Evolutionary conservation across 257 asterid genomes (phyloP), one percentile per base, ranked within the genome.

Genomic region (Solanum chiquidenum): DNA sequence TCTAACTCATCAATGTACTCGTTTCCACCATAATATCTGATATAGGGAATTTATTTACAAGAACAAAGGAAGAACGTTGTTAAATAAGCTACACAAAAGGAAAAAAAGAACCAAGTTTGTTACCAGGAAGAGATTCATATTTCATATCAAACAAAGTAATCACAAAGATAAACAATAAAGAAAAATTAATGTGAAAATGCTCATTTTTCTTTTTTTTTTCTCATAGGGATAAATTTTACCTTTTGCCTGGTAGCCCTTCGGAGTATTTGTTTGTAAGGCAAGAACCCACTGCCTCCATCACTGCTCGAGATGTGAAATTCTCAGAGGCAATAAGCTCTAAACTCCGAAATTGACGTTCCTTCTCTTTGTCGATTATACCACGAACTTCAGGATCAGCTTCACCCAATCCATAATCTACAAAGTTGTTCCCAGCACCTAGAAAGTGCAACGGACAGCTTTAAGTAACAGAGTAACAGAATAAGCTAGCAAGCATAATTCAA

Each of bases 251-350:
- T 64, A 97, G 92, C 82, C 99, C 99, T 91, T 97, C 99, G 3
- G 99, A 95, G 86, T 97, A 97, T 83, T 97, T 97, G 86, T 97
- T 97, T 69, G 99, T 95, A 88, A 97, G 95, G 94, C 98, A 95
- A 88, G 99, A 97, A 89, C 99, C 99, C 88, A 97, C 99, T 13
- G 98, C 99, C 92, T 97, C 98, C 99, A 97, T 97, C 90, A 97
- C 99, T 68, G 99, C 99, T 86, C 98, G 96, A 49, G 98, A 97
- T 20, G 99, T 97, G 90, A 95, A 97, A 89, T 97, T 97, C 91
- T 97, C 99, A 1, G 99, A 97, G 83, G 99, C 99, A 89, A 97
- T 97, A 87, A 97, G 96, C 79, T 94, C 98, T 87, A 97, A 91
- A 90, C 98, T 95, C 91, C 94, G 93, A 87, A 94, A 96, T 86